phyloP scores from a whole-genome alignment of 1,284 basidiomycete genomes.

The Phenoliferia sp. region DNA sequence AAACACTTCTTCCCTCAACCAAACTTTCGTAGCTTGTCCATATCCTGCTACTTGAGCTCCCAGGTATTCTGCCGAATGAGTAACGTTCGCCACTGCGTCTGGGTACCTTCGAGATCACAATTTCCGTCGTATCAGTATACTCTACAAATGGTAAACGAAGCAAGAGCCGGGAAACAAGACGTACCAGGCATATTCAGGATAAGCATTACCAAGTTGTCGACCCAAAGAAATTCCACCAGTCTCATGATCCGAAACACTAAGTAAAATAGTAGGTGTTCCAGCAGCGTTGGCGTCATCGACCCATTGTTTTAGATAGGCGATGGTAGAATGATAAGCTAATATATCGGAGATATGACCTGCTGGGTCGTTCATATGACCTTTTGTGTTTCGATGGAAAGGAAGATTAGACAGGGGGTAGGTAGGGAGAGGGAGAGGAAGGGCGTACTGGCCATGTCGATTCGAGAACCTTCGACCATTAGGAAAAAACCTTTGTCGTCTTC shows the following conservation, averaged over 20 bases:
- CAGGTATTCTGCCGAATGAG: conserved; percentile 40
- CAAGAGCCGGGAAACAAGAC: neutral
- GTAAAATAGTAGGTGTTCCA: conserved; percentile 39
- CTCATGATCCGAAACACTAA: conserved; percentile 45
- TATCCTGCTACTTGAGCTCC: conserved; percentile 24
- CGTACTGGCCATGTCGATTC: conserved; percentile 25
- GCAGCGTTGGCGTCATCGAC: conserved; percentile 38
- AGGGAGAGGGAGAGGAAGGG: neutral
- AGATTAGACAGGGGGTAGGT: neutral
- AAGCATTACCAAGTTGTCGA: conserved; percentile 39
- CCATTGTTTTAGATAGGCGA: conserved; percentile 38
- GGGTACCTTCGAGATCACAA: conserved; percentile 41
- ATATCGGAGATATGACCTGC: conserved; percentile 41
- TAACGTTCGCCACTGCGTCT: conserved; percentile 40
- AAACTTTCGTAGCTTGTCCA: conserved; percentile 22
- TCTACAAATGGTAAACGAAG: neutral
- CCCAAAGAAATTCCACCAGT: conserved; percentile 45
- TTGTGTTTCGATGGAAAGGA: neutral
- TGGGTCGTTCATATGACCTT: conserved; percentile 38
- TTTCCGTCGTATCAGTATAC: no score
- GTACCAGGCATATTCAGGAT: conserved; percentile 37
- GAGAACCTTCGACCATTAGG: conserved; percentile 39
- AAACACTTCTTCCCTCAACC: conserved; percentile 30
- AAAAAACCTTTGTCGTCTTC: conserved; percentile 34
- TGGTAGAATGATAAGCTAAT: conserved; percentile 43